phyloP scores from a whole-genome alignment of 192 early-diverging fungal species.

The Entophlyctis helioformis region DNA sequence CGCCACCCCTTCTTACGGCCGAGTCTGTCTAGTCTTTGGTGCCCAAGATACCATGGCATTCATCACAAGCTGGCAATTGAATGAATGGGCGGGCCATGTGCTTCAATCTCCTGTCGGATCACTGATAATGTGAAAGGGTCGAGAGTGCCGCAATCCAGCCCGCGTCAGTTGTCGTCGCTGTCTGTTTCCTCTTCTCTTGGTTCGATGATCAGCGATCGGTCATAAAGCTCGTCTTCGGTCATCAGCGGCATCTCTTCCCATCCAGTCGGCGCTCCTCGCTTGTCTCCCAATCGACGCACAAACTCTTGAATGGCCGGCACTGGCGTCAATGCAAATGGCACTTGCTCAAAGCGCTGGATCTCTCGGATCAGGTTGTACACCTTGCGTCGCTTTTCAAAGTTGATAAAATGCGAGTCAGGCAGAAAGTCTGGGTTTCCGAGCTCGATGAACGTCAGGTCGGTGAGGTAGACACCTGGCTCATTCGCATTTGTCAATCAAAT shows the following conservation, averaged over 20 bases:
- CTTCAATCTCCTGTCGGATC: no score
- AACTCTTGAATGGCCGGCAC: slow-evolving; percentile 22
- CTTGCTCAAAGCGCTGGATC: slow-evolving; percentile 30
- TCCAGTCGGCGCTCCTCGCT: background rate
- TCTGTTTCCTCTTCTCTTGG: slow-evolving; percentile 26
- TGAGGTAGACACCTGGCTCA: slow-evolving; percentile 34
- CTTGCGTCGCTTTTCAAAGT: slow-evolving; percentile 50
- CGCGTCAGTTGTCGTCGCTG: slow-evolving; percentile 16
- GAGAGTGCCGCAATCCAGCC: no score
- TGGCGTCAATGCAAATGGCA: slow-evolving; percentile 11
- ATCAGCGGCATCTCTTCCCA: slow-evolving; percentile 3
- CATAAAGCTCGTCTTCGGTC: slow-evolving; percentile 30
- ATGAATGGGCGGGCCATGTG: no score
- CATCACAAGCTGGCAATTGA: no score
- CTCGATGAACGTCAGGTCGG: slow-evolving; percentile 44
- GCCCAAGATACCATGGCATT: no score
- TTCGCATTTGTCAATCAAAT: background rate
- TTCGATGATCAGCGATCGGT: slow-evolving; percentile 25
- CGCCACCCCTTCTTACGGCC: no score
- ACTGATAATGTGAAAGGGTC: no score
- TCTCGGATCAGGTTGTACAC: slow-evolving; percentile 25
- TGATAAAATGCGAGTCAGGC: slow-evolving; percentile 34
- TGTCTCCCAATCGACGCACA: background rate
- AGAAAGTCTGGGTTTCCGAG: slow-evolving; percentile 39
- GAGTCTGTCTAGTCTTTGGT: no score